Percentiles rank a stretch among this genome's conserved stretches.
Evolutionary conservation across 345 rosid genomes (phyloP).

Genomic region (Ceriops decandra): DNA sequence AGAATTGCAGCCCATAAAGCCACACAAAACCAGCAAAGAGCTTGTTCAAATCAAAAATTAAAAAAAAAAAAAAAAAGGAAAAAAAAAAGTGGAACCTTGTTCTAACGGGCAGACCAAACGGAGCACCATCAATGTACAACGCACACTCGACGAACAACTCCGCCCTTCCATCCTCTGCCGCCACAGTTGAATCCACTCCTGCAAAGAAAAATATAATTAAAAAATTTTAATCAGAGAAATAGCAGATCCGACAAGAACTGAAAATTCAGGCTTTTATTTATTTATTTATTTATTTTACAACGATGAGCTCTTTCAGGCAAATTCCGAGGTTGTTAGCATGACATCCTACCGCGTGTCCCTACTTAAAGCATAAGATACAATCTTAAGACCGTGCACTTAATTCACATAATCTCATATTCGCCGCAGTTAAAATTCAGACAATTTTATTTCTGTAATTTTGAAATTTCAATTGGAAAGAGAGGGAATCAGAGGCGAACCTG

Average conservation of each 20-base stretch:
- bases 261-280: too few relatives aligned
- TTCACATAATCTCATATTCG: too few relatives aligned
- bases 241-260: neutral
- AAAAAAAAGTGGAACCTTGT: conserved; percentile 51
- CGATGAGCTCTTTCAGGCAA: too few relatives aligned
- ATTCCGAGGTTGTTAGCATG: too few relatives aligned
- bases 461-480: too few relatives aligned
- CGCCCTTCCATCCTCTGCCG: conserved; percentile 56
- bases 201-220: conserved; percentile 5
- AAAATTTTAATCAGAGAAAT: neutral
- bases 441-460: too few relatives aligned
- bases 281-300: too few relatives aligned
- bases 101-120: conserved; percentile 85
- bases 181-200: conserved; percentile 40
- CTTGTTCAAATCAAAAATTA: neutral
- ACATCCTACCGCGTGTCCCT: too few relatives aligned
- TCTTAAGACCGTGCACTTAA: too few relatives aligned
- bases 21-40: neutral
- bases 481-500: conserved; percentile 33
- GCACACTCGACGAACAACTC: conserved; percentile 84
- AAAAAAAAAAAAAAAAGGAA: conserved; percentile 8
- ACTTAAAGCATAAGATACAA: too few relatives aligned
- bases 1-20: neutral
- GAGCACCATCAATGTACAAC: conserved; percentile 83
- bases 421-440: too few relatives aligned